A percentile compares a stretch with the other conserved stretches of the same genome.
Conservation (phyloP, 345 rosid species). For the Diplotaxis tenuifolia region DNA sequence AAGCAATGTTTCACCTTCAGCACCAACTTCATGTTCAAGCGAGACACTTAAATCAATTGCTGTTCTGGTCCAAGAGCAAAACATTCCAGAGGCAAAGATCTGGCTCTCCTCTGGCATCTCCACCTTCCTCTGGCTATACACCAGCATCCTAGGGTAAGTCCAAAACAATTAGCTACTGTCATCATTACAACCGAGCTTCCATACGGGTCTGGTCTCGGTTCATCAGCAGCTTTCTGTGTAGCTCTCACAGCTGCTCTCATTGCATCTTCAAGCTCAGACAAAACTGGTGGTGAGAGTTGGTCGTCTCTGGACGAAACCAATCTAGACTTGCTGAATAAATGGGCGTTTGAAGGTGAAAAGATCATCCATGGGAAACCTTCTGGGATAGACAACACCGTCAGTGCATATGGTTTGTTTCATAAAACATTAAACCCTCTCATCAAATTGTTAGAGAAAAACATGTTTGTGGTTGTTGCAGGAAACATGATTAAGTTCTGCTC, state of each 20-base stretch:
- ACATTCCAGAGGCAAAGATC: conserved; percentile 64
- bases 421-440: neutral
- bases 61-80: conserved; percentile 64
- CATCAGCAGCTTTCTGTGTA: conserved; percentile 86
- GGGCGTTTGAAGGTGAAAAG: conserved; percentile 99
- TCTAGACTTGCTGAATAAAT: conserved; percentile 70
- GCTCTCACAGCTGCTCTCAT: conserved; percentile 76
- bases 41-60: conserved; percentile 49
- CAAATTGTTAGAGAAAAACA: neutral
- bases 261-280: conserved; percentile 50
- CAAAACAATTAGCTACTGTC: conserved; percentile 45
- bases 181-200: conserved; percentile 81
- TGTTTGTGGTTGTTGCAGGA: conserved; percentile 46
- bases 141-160: conserved; percentile 43
- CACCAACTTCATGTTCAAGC: conserved; percentile 56
- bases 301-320: conserved; percentile 46
- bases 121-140: conserved; percentile 89
- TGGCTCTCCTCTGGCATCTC: conserved; percentile 68
- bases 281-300: conserved; percentile 49
- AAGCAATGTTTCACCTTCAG: conserved; percentile 44
- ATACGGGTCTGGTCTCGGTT: conserved; percentile 86
- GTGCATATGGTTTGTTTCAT: conserved; percentile 84
- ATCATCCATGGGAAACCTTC: conserved; percentile 95
- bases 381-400: conserved; percentile 95
- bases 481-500: conserved; percentile 83